A percentile compares a stretch with the other conserved stretches of the same genome.
Evolutionary conservation across 805 yeast genomes (phyloP).

Genomic region (Candida lessepsii): DNA sequence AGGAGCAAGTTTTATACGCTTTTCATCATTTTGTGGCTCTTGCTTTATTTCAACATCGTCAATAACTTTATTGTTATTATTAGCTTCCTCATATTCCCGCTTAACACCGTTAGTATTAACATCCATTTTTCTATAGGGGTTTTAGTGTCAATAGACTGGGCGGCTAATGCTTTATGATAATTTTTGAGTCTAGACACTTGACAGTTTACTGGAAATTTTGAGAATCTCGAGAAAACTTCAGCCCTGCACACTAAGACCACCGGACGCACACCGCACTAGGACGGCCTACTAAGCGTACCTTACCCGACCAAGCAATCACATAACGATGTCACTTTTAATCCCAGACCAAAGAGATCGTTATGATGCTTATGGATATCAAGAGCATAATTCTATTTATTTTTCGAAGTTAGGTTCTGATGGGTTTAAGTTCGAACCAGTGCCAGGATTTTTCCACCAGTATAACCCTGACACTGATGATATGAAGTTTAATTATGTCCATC

Average conservation of each 20-base stretch:
- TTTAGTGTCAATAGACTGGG: background rate
- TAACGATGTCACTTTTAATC: slow-evolving; percentile 16
- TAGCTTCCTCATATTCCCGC: slow-evolving; percentile 1
- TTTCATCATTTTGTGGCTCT: slow-evolving; percentile 1
- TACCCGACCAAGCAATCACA: too few species aligned
- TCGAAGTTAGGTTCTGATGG: background rate
- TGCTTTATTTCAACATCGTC: too few species aligned
- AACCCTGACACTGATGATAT: slow-evolving; percentile 44
- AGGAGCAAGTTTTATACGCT: slow-evolving; percentile 4
- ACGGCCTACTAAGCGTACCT: too few species aligned
- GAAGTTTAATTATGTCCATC: slow-evolving; percentile 40
- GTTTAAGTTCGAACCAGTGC: slow-evolving; percentile 41
- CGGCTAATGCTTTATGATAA: too few species aligned
- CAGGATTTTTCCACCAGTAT: slow-evolving; percentile 50
- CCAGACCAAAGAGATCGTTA: slow-evolving; percentile 30
- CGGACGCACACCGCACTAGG: too few species aligned
- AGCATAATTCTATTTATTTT: slow-evolving; percentile 19
- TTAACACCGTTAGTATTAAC: slow-evolving; percentile 6
- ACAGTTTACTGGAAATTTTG: background rate
- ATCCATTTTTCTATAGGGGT: background rate
- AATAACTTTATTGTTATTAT: too few species aligned
- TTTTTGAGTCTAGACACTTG: too few species aligned
- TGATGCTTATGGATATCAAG: slow-evolving; percentile 32
- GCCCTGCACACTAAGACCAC: background rate
- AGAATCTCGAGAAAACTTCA: slow-evolving; percentile 1